Evolutionary conservation across 441 rosid genomes (phyloP).

Genomic region (Populus hybrid): DNA sequence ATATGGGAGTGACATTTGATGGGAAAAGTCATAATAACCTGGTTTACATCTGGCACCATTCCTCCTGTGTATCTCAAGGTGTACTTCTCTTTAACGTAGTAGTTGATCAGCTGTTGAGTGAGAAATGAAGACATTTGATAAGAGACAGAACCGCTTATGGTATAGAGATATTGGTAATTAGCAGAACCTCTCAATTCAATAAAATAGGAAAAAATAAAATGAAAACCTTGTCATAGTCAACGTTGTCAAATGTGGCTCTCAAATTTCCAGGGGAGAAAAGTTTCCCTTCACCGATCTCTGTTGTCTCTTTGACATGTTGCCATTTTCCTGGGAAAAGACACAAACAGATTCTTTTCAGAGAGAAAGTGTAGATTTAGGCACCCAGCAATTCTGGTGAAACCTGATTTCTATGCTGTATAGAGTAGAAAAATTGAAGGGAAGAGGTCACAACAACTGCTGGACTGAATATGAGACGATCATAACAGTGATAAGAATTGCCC

Average conservation of each 20-base stretch:
- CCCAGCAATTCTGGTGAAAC: background rate
- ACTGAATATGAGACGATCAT: background rate
- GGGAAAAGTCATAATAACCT: slow-evolving; percentile 37
- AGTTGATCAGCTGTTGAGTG: slow-evolving; percentile 63
- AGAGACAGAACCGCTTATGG: background rate
- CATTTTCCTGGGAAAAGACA: slow-evolving; percentile 65
- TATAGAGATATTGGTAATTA: background rate
- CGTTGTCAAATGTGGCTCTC: slow-evolving; percentile 92
- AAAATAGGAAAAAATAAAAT: background rate
- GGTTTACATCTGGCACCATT: slow-evolving; percentile 99
- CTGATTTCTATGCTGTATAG: background rate
- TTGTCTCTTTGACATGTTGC: slow-evolving; percentile 95
- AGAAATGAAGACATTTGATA: slow-evolving; percentile 5
- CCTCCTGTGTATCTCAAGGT: slow-evolving; percentile 99
- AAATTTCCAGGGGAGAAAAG: slow-evolving; percentile 96
- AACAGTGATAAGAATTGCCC: background rate
- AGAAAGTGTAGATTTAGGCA: background rate
- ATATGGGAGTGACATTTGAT: background rate
- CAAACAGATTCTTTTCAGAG: slow-evolving; percentile 15
- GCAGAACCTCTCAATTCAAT: background rate
- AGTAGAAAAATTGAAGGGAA: background rate
- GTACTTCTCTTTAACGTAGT: slow-evolving; percentile 86
- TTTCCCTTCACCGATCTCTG: slow-evolving; percentile 83
- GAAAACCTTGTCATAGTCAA: slow-evolving; percentile 52
- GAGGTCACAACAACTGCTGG: background rate